A percentile compares a stretch with the other conserved stretches of the same genome.
Evolutionary conservation across 805 yeast species (phyloP).

Genomic region (Cyberlindnera xishuangbannaensis): DNA sequence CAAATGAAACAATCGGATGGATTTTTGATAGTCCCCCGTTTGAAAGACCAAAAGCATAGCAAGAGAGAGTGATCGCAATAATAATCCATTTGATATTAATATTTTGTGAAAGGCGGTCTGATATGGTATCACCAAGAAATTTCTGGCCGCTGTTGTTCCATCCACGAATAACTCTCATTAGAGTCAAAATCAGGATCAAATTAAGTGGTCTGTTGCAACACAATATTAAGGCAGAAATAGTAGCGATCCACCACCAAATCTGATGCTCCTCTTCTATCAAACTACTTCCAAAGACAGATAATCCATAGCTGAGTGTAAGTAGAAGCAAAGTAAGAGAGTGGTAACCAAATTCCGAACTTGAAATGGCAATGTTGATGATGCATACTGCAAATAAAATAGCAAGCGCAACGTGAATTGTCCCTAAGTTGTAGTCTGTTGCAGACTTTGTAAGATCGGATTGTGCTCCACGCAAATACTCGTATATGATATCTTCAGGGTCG

Average conservation of each 20-base stretch:
- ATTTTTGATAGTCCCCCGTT: constrained; percentile 22
- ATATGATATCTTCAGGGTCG: constrained; percentile 12
- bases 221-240: constrained; percentile 16
- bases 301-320: constrained; percentile 36
- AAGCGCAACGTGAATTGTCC: constrained; percentile 35
- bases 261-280: constrained; percentile 95
- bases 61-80: constrained; percentile 33
- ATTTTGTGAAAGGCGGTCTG: constrained; percentile 34
- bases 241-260: constrained; percentile 79
- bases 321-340: constrained; percentile 7
- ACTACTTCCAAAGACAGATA: constrained; percentile 77
- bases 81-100: constrained; percentile 42
- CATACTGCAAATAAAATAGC: constrained; percentile 17
- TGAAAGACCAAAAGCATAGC: constrained; percentile 23
- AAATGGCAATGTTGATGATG: constrained; percentile 6
- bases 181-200: constrained; percentile 14
- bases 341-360: constrained; percentile 3
- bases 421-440: constrained; percentile 69
- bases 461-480: constrained; percentile 23
- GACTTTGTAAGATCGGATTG: constrained; percentile 49
- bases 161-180: constrained; percentile 59
- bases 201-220: constrained; percentile 9
- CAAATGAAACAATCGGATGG: constrained; percentile 34
- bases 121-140: constrained; percentile 45
- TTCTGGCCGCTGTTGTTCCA: constrained; percentile 95